A percentile compares a stretch with the other conserved stretches of the same genome.
Conservation (phyloP, 1,139 yeast species). For the Lodderomyces elongisporus region DNA sequence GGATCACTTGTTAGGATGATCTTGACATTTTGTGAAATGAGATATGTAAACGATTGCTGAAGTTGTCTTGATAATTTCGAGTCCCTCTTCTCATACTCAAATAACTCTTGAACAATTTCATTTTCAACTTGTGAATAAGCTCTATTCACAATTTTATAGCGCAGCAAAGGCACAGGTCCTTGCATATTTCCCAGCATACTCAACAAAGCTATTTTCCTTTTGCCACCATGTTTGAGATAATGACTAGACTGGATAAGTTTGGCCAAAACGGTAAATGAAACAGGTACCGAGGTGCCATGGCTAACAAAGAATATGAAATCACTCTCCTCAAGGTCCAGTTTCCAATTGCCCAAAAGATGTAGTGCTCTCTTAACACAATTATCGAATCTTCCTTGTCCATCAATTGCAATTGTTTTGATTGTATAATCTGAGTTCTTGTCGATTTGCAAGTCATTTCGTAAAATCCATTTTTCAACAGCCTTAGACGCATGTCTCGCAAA, state of each 20-base stretch:
- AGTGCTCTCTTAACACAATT: slow-evolving; percentile 32
- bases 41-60: slow-evolving; percentile 25
- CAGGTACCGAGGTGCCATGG: slow-evolving; percentile 43
- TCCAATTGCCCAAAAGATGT: slow-evolving; percentile 43
- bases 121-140: slow-evolving; percentile 45
- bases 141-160: slow-evolving; percentile 42
- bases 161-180: slow-evolving; percentile 44
- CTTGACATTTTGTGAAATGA: slow-evolving; percentile 42
- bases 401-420: slow-evolving; percentile 47
- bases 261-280: slow-evolving; percentile 41
- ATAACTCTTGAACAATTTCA: slow-evolving; percentile 44
- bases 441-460: slow-evolving; percentile 18
- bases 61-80: slow-evolving; percentile 28
- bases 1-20: slow-evolving; percentile 45
- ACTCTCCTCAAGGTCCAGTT: slow-evolving; percentile 24
- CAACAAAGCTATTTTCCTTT: slow-evolving; percentile 29
- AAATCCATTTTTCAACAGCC: slow-evolving; percentile 38
- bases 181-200: slow-evolving; percentile 42
- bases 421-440: slow-evolving; percentile 11
- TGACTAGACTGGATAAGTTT: slow-evolving; percentile 18
- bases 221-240: slow-evolving; percentile 8
- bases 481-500: slow-evolving; percentile 32
- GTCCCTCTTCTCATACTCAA: slow-evolving; percentile 40
- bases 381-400: slow-evolving; percentile 47
- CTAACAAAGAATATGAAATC: slow-evolving; percentile 44